Evolutionary conservation across 805 yeast genomes (phyloP), one percentile per base, ranked within the genome.

Genomic region (Zygosaccharomyces rouxii): DNA sequence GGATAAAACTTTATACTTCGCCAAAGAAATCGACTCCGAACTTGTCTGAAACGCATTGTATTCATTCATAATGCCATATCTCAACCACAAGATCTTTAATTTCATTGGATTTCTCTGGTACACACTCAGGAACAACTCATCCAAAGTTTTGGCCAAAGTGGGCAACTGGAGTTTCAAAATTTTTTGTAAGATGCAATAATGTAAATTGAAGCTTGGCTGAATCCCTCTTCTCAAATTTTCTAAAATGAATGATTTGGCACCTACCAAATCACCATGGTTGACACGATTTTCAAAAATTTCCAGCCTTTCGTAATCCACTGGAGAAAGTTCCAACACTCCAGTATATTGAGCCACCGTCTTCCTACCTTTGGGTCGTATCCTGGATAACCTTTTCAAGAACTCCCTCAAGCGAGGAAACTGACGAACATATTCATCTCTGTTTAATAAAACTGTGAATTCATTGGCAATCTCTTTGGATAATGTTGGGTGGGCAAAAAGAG

Each of bases 71-170:
- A 53, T 42, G 19, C 53, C 53, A 21, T 55, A 46, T 35, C 56
- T 51, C 25, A 62, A 46, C 62, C 61, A 58, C 9, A 63, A 39
- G 10, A 62, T 55, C 10, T 57, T 57, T 4, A 59, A 41, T 35
- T 60, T 62, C n/a, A 57, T 26, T 1, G 66, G 67, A 10, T 55
- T 37, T 5, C 45, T 41, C 14, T 51, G 51, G 35, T 47, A 53
- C 21, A 49, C 43, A 3, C 53, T 51, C 16, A 48, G 41, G 21
- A 59, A 37, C 26, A 54, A 46, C 7, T 57, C 53, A 44, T 56
- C 57, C 18, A 62, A 35, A 13, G 53, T 38, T 16, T 53, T 47
- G 5, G 61, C 66, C 11, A 60, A 25, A 18, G 50, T 45, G 6
- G 54, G 41, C 7, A 44, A 43, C 13, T 52, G 51, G 2, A 49